Evolutionary conservation across 1,284 basidiomycete genomes (phyloP), one percentile per base, ranked within the genome.

Genomic region (Moniliophthora roreri): DNA sequence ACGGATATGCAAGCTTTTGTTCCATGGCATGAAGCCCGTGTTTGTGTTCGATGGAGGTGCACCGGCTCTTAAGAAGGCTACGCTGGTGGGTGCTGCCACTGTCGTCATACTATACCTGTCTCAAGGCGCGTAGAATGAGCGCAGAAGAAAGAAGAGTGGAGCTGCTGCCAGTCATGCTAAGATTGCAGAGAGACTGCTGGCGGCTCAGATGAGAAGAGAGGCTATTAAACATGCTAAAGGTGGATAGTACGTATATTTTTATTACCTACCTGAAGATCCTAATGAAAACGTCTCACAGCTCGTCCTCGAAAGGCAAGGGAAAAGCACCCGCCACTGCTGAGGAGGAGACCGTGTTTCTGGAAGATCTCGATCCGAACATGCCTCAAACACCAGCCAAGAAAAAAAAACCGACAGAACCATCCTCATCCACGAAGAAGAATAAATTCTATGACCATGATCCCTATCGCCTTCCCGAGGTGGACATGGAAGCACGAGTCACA

Each of bases 41-140:
- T 98, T 98, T 65, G 94, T 98, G 7, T 98, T 98, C 65, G 95
- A 98, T 69, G 95, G 95, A 32, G 95, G 93, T 23, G 95, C 95
- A 0, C 95, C 95, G 1, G 81, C 76, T 2, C 70, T 98, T 62
- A 98, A 98, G 75, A 81, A 87, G 63, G 77, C 79, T 46, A 98
- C 95, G 1, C 87, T 98, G 59, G 94, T 94, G 60, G 55, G 88
- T 74, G 34, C 18, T 15, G 20, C 28, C 11, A 7, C 9, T 37
- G 11, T 8, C 11, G 7, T 23, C 24, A 4, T 13, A 36, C 24
- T 23, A 10, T 10, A 7, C 46, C 24, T n/a, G 35, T 44, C 51
- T 55, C 48, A n/a, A 20, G 50, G 35, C 18, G 39, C 16, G 6
- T 32, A 96, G 93, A 82, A 81, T 26, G 92, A 94, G 60, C 77